Evolutionary conservation across 345 rosid genomes (phyloP).

Genomic region (Gossypium raimondii): DNA sequence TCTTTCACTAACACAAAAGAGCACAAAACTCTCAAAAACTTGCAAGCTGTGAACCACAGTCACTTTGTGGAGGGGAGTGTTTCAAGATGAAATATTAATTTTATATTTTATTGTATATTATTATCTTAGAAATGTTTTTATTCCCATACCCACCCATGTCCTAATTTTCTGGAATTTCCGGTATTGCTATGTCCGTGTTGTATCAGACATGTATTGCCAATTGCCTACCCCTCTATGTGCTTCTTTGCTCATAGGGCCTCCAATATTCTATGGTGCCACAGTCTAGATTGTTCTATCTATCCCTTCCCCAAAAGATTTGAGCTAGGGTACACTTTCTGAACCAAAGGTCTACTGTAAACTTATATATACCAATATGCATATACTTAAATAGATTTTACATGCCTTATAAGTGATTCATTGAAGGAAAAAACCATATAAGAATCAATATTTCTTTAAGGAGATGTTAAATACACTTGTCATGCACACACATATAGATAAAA

Average conservation of each 20-base stretch:
- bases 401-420: background rate
- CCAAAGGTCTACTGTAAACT: background rate
- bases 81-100: background rate
- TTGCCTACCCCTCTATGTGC: background rate
- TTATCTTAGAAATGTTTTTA: background rate
- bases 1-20: background rate
- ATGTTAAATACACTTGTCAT: background rate
- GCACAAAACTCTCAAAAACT: background rate
- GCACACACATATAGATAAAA: background rate
- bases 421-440: background rate
- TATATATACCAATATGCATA: background rate
- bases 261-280: background rate
- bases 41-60: background rate
- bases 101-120: background rate
- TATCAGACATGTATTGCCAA: background rate
- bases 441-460: background rate
- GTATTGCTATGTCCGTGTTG: background rate
- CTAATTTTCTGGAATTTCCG: background rate
- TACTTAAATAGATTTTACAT: background rate
- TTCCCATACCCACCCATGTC: background rate
- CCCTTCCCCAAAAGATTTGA: conserved; percentile 1
- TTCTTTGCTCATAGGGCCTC: background rate
- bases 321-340: conserved; percentile 7
- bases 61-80: no score
- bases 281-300: background rate